These are phyloP conservation scores for Plasmodium knowlesi DNA, from an alignment of 169 alveolate species.

Conservation along the genomic window DNA sequence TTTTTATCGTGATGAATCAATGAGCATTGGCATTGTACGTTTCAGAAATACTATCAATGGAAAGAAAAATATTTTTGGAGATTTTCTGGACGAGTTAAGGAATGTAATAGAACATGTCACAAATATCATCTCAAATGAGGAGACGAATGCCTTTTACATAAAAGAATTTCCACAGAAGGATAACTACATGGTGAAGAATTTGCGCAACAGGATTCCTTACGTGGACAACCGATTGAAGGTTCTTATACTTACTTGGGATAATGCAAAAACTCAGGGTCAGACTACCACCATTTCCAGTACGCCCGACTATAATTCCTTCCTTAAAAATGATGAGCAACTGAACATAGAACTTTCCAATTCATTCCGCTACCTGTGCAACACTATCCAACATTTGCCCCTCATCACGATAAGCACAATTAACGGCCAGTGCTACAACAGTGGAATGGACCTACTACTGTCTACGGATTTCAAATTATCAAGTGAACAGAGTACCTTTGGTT, in stretches of 20 bases:
- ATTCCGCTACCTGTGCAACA: conserved; percentile 43
- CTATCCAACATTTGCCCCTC: conserved; percentile 27
- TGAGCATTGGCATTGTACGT: conserved; percentile 38
- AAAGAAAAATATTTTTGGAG: conserved; percentile 29
- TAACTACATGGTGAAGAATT: conserved; percentile 31
- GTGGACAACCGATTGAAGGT: conserved; percentile 44
- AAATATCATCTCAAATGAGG: conserved; percentile 39
- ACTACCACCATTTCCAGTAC: neutral
- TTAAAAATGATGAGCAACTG: conserved; percentile 36
- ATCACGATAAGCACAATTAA: conserved; percentile 48
- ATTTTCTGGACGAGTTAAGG: conserved; percentile 35
- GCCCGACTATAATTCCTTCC: conserved; percentile 23
- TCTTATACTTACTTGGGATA: neutral
- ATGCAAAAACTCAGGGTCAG: neutral
- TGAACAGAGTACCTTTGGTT: conserved; percentile 37
- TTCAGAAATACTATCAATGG: conserved; percentile 28
- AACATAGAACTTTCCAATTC: conserved; percentile 22
- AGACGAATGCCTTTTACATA: conserved; percentile 19
- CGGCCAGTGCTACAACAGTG: conserved; percentile 56
- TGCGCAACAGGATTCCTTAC: conserved; percentile 39
- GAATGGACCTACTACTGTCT: conserved; percentile 25
- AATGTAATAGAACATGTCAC: conserved; percentile 49
- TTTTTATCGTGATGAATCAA: conserved; percentile 52
- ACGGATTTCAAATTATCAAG: conserved; percentile 51
- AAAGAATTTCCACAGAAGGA: conserved; percentile 28